phyloP scores from a whole-genome alignment of 2,329 filamentous ascomycete genomes.

The Lecanoromycetidae sp. region DNA sequence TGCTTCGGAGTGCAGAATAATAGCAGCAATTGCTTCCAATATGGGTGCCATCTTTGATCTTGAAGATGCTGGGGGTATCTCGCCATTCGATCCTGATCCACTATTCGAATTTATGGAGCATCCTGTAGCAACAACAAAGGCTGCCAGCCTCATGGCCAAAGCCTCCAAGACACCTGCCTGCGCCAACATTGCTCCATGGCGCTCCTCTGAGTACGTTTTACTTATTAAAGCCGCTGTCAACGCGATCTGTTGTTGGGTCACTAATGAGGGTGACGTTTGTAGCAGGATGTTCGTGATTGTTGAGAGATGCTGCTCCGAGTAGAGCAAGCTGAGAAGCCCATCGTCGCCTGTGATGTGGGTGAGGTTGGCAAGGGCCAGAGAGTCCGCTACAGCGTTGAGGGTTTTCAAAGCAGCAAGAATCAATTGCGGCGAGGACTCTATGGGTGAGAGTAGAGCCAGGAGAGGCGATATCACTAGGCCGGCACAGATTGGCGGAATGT shows the following conservation, averaged over 20 bases:
- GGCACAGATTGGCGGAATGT: slow-evolving; percentile 61
- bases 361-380: slow-evolving; percentile 44
- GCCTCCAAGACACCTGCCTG: slow-evolving; percentile 65
- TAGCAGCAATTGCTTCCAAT: slow-evolving; percentile 62
- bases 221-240: slow-evolving; percentile 47
- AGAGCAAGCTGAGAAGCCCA: slow-evolving; percentile 51
- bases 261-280: slow-evolving; percentile 41
- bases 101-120: slow-evolving; percentile 57
- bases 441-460: slow-evolving; percentile 55
- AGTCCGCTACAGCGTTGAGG: slow-evolving; percentile 58
- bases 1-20: slow-evolving; percentile 68
- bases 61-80: slow-evolving; percentile 47
- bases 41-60: slow-evolving; percentile 53
- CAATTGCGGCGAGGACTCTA: slow-evolving; percentile 51
- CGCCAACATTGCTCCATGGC: slow-evolving; percentile 59
- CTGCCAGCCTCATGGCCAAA: slow-evolving; percentile 60
- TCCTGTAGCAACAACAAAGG: slow-evolving; percentile 55
- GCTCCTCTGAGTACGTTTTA: slow-evolving; percentile 56
- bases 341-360: slow-evolving; percentile 38
- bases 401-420: slow-evolving; percentile 62
- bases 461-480: slow-evolving; percentile 57
- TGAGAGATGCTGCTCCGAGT: slow-evolving; percentile 44
- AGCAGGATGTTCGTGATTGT: slow-evolving; percentile 55
- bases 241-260: slow-evolving; percentile 49
- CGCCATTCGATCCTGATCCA: slow-evolving; percentile 39